phyloP scores from a whole-genome alignment of 2,329 filamentous ascomycete genomes.

The Fusarium buharicum region DNA sequence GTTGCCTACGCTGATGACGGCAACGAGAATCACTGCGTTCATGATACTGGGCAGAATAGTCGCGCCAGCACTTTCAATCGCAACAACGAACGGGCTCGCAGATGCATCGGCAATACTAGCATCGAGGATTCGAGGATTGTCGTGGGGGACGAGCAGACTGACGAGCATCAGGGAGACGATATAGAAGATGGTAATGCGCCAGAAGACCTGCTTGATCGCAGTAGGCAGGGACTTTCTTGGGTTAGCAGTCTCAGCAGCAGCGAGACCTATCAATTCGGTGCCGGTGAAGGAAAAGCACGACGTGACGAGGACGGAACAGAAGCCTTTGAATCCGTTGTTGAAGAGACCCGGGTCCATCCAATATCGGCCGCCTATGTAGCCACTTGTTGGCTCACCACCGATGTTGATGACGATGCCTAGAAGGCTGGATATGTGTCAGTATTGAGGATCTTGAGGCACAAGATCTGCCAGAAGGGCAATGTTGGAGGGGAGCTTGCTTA shows the following conservation, averaged over 20 bases:
- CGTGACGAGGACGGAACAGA: constrained; percentile 79
- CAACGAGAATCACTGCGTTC: constrained; percentile 93
- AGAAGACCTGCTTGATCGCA: constrained; percentile 95
- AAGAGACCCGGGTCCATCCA: constrained; percentile 86
- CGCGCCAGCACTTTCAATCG: constrained; percentile 87
- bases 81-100: constrained; percentile 91
- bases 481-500: too few relatives aligned
- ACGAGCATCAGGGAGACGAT: constrained; percentile 82
- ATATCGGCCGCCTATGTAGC: constrained; percentile 81
- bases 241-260: constrained; percentile 81
- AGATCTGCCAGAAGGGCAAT: constrained; percentile 41
- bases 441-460: rapidly evolving
- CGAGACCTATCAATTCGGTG: constrained; percentile 79
- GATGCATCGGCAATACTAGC: constrained; percentile 70
- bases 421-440: constrained; percentile 61
- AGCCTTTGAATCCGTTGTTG: constrained; percentile 81
- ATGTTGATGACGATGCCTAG: constrained; percentile 86
- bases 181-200: constrained; percentile 92
- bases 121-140: constrained; percentile 70
- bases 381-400: constrained; percentile 75
- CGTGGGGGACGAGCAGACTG: constrained; percentile 82
- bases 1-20: constrained; percentile 90
- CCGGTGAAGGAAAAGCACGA: constrained; percentile 80
- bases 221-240: constrained; percentile 83
- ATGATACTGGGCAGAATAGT: constrained; percentile 83